A percentile compares a stretch with the other conserved stretches of the same genome.
Conservation (phyloP, 371 early-diverging fungal species). For the Circinella umbellata region DNA sequence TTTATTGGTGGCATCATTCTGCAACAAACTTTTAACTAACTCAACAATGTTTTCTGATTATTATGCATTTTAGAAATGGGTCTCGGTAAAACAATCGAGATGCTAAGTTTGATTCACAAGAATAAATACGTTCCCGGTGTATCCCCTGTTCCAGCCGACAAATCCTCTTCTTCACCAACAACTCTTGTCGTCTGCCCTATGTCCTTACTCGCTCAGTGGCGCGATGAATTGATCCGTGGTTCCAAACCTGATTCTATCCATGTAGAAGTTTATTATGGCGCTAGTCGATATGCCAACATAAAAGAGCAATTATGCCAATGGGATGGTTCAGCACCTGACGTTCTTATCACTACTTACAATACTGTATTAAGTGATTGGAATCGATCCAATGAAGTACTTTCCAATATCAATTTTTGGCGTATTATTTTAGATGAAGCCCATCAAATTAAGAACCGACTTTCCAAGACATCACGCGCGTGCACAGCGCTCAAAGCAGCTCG, state of each 20-base stretch:
- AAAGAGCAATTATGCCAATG: constrained; percentile 24
- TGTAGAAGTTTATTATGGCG: constrained; percentile 67
- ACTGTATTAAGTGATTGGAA: constrained; percentile 60
- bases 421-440: constrained; percentile 84
- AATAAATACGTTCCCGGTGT: constrained; percentile 20
- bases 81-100: constrained; percentile 89
- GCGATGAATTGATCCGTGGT: constrained; percentile 62
- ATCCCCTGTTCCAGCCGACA: constrained; percentile 16
- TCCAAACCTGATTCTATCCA: constrained; percentile 47
- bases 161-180: constrained; percentile 45
- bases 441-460: constrained; percentile 67
- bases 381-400: constrained; percentile 20
- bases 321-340: constrained; percentile 54
- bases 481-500: constrained; percentile 62
- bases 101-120: constrained; percentile 72
- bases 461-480: constrained; percentile 65
- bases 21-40: too few relatives aligned
- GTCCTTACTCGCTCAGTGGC: constrained; percentile 76
- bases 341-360: constrained; percentile 74
- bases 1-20: too few relatives aligned
- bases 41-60: too few relatives aligned
- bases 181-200: constrained; percentile 75
- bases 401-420: constrained; percentile 59
- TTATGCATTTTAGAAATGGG: constrained; percentile 71
- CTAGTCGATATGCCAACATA: constrained; percentile 20